phyloP scores from a whole-genome alignment of 768 basidiomycete species.

The Tylopilus plumbeoviolaceoides region DNA sequence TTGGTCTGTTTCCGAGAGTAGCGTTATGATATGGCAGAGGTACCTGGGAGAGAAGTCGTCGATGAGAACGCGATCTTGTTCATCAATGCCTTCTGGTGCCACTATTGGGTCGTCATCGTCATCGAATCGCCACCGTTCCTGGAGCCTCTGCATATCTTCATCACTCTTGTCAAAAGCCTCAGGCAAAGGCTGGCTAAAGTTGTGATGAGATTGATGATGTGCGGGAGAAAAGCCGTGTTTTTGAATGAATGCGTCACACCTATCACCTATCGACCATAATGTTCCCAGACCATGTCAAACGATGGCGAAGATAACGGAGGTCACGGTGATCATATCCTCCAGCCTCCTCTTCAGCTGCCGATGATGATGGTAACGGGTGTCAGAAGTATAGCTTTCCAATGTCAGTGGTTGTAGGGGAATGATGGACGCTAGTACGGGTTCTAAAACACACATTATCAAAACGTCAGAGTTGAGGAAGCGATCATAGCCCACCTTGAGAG shows the following conservation, averaged over 20 bases:
- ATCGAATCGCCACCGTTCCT: constrained; percentile 69
- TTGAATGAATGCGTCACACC: constrained; percentile 42
- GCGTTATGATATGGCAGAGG: constrained; percentile 50
- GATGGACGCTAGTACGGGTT: constrained; percentile 67
- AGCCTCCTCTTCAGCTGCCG: constrained; percentile 16
- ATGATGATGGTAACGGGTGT: constrained; percentile 31
- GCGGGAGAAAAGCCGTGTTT: constrained; percentile 20
- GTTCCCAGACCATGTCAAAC: constrained; percentile 81
- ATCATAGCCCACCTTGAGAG: constrained; percentile 59
- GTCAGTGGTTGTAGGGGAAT: constrained; percentile 52
- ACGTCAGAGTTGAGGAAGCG: not conserved
- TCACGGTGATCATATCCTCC: constrained; percentile 17
- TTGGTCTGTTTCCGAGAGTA: constrained; percentile 54
- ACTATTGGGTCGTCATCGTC: constrained; percentile 54
- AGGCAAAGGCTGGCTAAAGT: constrained; percentile 26
- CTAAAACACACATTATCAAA: constrained; percentile 33
- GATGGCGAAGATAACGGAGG: constrained; percentile 50
- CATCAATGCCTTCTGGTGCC: constrained; percentile 58
- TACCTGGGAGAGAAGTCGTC: constrained; percentile 69
- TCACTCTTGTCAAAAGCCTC: constrained; percentile 24
- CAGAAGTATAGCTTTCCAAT: constrained; percentile 60
- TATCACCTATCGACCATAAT: constrained; percentile 76
- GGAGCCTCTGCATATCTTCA: constrained; percentile 41
- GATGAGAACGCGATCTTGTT: constrained; percentile 62
- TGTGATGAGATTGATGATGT: constrained; percentile 1